phyloP scores from a whole-genome alignment of 257 asterid species.

The Coffea canephora region DNA sequence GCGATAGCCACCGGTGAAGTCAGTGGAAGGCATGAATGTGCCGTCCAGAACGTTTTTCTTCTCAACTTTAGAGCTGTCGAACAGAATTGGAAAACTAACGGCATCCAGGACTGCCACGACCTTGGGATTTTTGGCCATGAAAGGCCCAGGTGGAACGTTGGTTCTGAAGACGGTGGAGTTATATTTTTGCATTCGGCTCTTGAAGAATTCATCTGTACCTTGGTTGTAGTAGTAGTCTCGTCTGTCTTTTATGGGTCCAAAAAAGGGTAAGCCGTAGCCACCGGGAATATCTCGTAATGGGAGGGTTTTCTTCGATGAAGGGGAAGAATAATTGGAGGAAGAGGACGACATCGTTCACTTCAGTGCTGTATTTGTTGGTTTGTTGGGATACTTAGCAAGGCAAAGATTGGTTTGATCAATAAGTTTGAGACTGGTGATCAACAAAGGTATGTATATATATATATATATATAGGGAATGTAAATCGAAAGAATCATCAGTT shows the following conservation, averaged over 20 bases:
- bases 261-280: constrained; percentile 39
- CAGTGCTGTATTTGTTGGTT: too few relatives aligned
- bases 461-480: too few relatives aligned
- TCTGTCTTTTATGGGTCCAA: constrained; percentile 49
- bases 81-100: constrained; percentile 56
- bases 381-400: too few relatives aligned
- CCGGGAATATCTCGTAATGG: constrained; percentile 53
- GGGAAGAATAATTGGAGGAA: not conserved
- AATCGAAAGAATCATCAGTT: too few relatives aligned
- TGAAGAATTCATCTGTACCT: constrained; percentile 49
- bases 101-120: constrained; percentile 69
- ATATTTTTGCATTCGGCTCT: constrained; percentile 33
- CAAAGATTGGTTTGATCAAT: too few relatives aligned
- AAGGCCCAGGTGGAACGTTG: constrained; percentile 60
- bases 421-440: too few relatives aligned
- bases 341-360: too few relatives aligned
- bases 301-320: constrained; percentile 19
- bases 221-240: constrained; percentile 40
- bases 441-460: too few relatives aligned
- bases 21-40: constrained; percentile 63
- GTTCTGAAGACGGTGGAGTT: constrained; percentile 45
- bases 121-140: constrained; percentile 35
- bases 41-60: constrained; percentile 72
- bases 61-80: constrained; percentile 70
- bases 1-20: constrained; percentile 65